Evolutionary conservation across 2,329 filamentous ascomycete genomes (phyloP).

Genomic region (Fusarium sp.): DNA sequence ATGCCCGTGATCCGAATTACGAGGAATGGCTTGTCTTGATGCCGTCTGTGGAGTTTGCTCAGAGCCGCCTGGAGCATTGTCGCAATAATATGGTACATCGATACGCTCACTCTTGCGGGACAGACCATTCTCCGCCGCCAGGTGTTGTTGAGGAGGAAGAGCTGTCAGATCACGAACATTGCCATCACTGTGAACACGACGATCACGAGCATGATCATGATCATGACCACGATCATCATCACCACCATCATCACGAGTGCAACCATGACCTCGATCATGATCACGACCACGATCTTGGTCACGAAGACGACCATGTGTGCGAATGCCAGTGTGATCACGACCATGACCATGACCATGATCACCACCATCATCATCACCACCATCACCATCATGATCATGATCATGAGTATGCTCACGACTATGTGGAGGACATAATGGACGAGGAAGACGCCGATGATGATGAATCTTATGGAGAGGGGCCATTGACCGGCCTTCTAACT

Average conservation of each 20-base stretch:
- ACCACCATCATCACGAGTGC: slow-evolving; percentile 50
- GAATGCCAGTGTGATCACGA: slow-evolving; percentile 52
- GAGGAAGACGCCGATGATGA: slow-evolving; percentile 79
- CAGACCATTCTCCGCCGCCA: slow-evolving; percentile 55
- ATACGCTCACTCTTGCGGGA: slow-evolving; percentile 61
- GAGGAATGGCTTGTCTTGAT: slow-evolving; percentile 70
- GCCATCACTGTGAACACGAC: slow-evolving; percentile 50
- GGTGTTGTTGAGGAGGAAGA: slow-evolving; percentile 55
- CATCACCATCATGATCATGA: slow-evolving; percentile 52
- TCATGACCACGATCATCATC: slow-evolving; percentile 5
- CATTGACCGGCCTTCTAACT: slow-evolving; percentile 85
- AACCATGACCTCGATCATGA: slow-evolving; percentile 44
- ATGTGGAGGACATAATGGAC: slow-evolving; percentile 69
- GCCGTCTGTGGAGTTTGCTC: slow-evolving; percentile 71
- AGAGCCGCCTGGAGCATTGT: slow-evolving; percentile 68
- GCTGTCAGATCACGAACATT: slow-evolving; percentile 54
- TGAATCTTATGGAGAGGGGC: slow-evolving; percentile 82
- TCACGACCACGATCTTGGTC: slow-evolving; percentile 44
- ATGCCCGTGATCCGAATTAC: slow-evolving; percentile 70
- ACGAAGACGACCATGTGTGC: slow-evolving; percentile 51
- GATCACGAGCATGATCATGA: slow-evolving; percentile 20
- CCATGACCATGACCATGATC: slow-evolving; percentile 42
- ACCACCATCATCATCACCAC: slow-evolving; percentile 44
- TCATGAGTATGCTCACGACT: slow-evolving; percentile 58
- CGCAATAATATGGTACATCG: slow-evolving; percentile 70